Evolutionary conservation across 2,329 filamentous ascomycete species (phyloP).

Genomic region (Neocatenulostroma microsporum): DNA sequence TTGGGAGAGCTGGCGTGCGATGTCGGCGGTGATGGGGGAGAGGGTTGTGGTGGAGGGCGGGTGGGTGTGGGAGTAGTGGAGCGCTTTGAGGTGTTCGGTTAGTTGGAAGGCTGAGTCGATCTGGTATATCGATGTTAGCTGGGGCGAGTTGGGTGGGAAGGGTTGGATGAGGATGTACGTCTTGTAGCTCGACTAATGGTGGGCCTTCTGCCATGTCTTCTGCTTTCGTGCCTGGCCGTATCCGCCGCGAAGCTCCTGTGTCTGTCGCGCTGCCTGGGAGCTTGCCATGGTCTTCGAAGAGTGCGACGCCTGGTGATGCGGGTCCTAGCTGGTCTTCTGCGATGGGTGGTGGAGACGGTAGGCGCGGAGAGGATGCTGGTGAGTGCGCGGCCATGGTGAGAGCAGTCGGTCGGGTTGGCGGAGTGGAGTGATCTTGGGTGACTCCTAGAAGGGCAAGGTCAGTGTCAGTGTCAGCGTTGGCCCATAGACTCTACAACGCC

Average conservation of each 20-base stretch:
- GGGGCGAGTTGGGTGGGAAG: too few species aligned
- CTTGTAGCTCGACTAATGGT: conserved; percentile 73
- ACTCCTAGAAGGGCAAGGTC: too few species aligned
- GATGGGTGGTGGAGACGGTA: conserved; percentile 89
- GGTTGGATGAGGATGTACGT: conserved; percentile 62
- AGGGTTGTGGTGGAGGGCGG: conserved; percentile 66
- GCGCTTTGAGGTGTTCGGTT: conserved; percentile 90
- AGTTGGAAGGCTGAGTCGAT: conserved; percentile 96
- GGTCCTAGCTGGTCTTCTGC: conserved; percentile 88
- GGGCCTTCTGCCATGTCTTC: conserved; percentile 88
- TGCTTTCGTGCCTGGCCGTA: conserved; percentile 87
- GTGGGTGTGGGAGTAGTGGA: conserved; percentile 75
- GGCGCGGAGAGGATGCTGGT: conserved; percentile 72
- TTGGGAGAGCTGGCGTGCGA: conserved; percentile 67
- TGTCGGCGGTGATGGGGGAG: conserved; percentile 64
- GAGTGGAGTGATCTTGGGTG: too few species aligned
- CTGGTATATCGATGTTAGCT: too few species aligned
- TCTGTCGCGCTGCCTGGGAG: conserved; percentile 54
- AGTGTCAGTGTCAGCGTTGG: too few species aligned
- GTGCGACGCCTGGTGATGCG: conserved; percentile 61
- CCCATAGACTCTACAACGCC: too few species aligned
- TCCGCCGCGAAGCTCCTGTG: conserved; percentile 69
- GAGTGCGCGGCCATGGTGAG: conserved; percentile 34
- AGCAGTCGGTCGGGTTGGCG: too few species aligned
- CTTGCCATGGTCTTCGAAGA: conserved; percentile 52